Conservation (phyloP, 176 grass and related monocot species). For the Canna indica region DNA sequence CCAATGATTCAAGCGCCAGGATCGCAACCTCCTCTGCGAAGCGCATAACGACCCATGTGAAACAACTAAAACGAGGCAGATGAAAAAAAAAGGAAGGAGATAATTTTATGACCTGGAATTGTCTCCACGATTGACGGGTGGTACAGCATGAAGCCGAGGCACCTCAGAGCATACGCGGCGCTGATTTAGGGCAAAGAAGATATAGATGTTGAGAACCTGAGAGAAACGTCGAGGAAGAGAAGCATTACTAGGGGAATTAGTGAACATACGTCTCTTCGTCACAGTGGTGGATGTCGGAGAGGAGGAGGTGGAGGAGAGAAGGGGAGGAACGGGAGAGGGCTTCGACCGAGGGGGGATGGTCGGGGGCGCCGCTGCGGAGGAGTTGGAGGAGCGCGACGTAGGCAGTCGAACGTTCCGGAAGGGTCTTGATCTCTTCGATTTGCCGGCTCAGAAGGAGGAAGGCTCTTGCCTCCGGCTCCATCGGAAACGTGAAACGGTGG, state of each 20-base stretch:
- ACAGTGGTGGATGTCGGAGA: constrained; percentile 31
- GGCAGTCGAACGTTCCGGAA: constrained; percentile 34
- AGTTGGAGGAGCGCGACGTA: constrained; percentile 39
- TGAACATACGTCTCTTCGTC: constrained; percentile 25
- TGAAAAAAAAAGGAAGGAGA: neutral
- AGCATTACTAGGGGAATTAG: constrained; percentile 3
- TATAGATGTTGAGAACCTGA: neutral
- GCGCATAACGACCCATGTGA: neutral
- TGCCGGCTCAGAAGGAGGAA: constrained; percentile 16
- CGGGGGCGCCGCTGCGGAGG: constrained; percentile 43
- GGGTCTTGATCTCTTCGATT: constrained; percentile 35
- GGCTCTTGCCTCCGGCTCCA: constrained; percentile 29
- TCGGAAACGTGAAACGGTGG: constrained; percentile 22
- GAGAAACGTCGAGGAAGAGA: neutral
- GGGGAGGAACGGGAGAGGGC: constrained; percentile 41
- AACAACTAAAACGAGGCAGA: neutral
- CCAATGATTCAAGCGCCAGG: constrained; percentile 40
- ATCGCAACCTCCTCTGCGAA: constrained; percentile 36
- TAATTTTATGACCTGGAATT: constrained; percentile 38
- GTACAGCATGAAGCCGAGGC: constrained; percentile 75
- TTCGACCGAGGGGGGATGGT: constrained; percentile 35
- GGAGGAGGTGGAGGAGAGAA: constrained; percentile 35
- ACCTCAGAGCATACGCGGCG: constrained; percentile 50
- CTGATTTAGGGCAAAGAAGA: constrained; percentile 9
- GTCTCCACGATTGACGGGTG: constrained; percentile 52